Conservation (phyloP, 805 yeast genomes). For the Saccharomyces eubayanus region DNA sequence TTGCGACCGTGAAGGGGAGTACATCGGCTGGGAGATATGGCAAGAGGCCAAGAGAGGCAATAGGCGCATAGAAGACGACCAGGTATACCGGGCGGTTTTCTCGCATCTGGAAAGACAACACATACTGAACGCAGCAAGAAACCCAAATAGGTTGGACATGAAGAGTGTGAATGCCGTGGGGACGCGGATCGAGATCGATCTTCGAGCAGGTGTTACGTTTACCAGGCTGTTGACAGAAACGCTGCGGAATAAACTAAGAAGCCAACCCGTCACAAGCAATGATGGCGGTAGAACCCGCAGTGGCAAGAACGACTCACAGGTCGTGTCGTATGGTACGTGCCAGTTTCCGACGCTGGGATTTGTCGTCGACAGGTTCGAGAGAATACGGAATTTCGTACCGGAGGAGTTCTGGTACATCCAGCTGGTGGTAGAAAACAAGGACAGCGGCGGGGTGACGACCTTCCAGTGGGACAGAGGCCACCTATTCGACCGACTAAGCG, state of each 20-base stretch:
- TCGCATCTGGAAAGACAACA: slow-evolving; percentile 80
- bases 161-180: slow-evolving; percentile 74
- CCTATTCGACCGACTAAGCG: slow-evolving; percentile 64
- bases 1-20: slow-evolving; percentile 95
- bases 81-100: slow-evolving; percentile 69
- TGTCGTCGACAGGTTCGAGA: slow-evolving; percentile 81
- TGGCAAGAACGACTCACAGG: slow-evolving; percentile 1
- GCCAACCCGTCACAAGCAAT: slow-evolving; percentile 1
- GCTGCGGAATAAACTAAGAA: slow-evolving; percentile 30
- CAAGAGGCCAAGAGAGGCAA: slow-evolving; percentile 51
- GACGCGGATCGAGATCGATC: slow-evolving; percentile 78
- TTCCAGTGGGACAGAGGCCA: slow-evolving; percentile 69
- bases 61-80: slow-evolving; percentile 36
- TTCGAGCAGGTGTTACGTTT: slow-evolving; percentile 82
- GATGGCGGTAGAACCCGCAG: slow-evolving; percentile 1
- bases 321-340: slow-evolving; percentile 78
- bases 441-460: slow-evolving; percentile 26
- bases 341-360: slow-evolving; percentile 97
- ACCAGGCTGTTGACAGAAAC: slow-evolving; percentile 63
- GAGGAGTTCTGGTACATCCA: slow-evolving; percentile 77
- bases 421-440: slow-evolving; percentile 41
- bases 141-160: slow-evolving; percentile 57
- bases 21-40: slow-evolving; percentile 76
- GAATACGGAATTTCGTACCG: slow-evolving; percentile 61
- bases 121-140: slow-evolving; percentile 61